phyloP scores from a whole-genome alignment of 1,284 basidiomycete species.

The Naganishia sp. region DNA sequence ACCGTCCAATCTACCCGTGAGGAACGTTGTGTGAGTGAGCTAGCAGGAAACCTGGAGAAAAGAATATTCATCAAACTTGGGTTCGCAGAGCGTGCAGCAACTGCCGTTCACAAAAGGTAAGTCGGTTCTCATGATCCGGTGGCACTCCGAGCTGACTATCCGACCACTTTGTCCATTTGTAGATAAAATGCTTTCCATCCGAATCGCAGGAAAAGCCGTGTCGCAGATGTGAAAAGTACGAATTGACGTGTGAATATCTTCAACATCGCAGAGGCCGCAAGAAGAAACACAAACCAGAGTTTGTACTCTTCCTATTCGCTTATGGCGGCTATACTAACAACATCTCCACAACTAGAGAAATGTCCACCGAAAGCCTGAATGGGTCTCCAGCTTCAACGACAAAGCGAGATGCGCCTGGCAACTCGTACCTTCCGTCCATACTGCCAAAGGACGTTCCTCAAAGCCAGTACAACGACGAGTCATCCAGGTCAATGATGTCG shows the following conservation, averaged over 20 bases:
- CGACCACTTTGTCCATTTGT: background rate
- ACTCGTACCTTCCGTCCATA: background rate
- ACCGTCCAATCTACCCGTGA: constrained; percentile 13
- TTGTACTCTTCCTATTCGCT: background rate
- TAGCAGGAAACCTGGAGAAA: background rate
- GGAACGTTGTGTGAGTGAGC: constrained; percentile 25
- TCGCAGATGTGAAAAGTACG: constrained; percentile 24
- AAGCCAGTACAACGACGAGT: background rate
- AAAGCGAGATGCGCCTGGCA: background rate
- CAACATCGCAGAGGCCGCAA: constrained; percentile 30
- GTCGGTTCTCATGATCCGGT: background rate
- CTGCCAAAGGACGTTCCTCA: constrained; percentile 4
- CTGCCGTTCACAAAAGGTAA: constrained; percentile 30
- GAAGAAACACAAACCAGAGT: constrained; percentile 26
- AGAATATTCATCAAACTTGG: background rate
- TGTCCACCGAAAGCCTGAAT: constrained; percentile 7
- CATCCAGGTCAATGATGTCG: background rate
- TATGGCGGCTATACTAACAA: background rate
- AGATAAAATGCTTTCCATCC: constrained; percentile 32
- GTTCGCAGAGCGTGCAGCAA: constrained; percentile 25
- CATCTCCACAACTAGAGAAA: background rate
- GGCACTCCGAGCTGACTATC: background rate
- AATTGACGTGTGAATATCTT: constrained; percentile 24
- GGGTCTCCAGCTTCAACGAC: constrained; percentile 4
- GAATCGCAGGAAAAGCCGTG: constrained; percentile 26